Evolutionary conservation across 805 yeast species (phyloP), one percentile per base, ranked within the genome.

Genomic region (Ogataea philodendri): DNA sequence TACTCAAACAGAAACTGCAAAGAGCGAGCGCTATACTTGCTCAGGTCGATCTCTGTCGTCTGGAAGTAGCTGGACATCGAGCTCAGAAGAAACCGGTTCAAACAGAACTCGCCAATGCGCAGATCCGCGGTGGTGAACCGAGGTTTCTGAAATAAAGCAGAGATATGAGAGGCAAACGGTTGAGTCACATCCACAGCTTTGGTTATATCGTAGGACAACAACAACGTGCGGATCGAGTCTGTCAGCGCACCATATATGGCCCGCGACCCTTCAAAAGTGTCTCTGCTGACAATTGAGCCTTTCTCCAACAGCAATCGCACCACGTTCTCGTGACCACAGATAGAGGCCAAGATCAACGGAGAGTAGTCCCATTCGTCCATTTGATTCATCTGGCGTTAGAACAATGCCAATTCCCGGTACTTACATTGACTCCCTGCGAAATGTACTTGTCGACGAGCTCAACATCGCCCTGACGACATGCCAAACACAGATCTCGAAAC

Each of bases 251-350:
- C 93, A 51, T 84, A 83, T 2, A 84, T 67, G 46, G 90, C 83
- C 27, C 84, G 37, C 9, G 81, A 85, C 3, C 94, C 93, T 55
- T 83, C 84, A 51, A 78, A 78, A n/a, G 88, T 79, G 52, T 84
- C 90, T 50, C 86, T 68, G 55, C 82, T 89, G 55, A 90, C 83
- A 6, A 77, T 67, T 0, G 93, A 87, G 6, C 95, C 95, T 28
- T 76, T 60, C 28, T 72, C 67, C 7, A 84, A 62, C 15, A 84
- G 60, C 31, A 78, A 55, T 35, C 63, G 65, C n/a, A 84, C 93
- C 4, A 84, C 68, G 1, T 62, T 64, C 42, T 68, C 69, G 55
- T 84, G 90, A 1, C 94, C 94, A 62, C 94, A 84, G 9, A 84
- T 52, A 11, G 84, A 75, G 6, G 87, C 85, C 16, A 84, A 60